A percentile compares a stretch with the other conserved stretches of the same genome.
These are phyloP conservation scores for Kondoa malvinella DNA, from an alignment of 768 basidiomycete species.

Conservation along the genomic window DNA sequence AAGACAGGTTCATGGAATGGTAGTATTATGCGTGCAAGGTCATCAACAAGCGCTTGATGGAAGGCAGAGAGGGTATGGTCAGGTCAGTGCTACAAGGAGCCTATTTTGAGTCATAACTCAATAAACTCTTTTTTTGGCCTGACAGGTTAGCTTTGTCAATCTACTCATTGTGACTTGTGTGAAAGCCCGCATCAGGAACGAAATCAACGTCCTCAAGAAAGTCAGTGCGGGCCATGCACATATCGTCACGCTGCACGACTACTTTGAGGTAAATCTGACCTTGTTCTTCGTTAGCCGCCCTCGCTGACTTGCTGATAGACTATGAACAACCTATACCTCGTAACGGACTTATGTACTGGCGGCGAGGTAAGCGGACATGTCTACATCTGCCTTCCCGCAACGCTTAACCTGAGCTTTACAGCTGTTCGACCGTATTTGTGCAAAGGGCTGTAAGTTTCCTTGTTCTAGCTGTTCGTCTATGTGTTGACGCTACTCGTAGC, in stretches of 20 bases:
- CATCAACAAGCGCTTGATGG: constrained; percentile 98
- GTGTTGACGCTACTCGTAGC: constrained; percentile 6
- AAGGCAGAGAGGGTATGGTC: constrained; percentile 94
- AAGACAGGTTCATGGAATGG: constrained; percentile 59
- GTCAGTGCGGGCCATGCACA: constrained; percentile 78
- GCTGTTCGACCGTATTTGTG: constrained; percentile 97
- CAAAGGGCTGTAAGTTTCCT: constrained; percentile 45
- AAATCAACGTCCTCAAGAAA: constrained; percentile 83
- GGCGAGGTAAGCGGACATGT: neutral
- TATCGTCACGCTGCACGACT: constrained; percentile 86
- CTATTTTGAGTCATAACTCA: neutral
- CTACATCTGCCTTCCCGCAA: neutral
- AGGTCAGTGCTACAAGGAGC: constrained; percentile 24
- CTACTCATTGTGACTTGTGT: neutral
- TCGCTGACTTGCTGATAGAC: neutral
- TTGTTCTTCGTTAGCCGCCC: neutral
- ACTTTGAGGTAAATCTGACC: constrained; percentile 73
- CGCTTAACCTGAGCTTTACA: constrained; percentile 30
- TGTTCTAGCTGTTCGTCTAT: neutral
- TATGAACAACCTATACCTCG: constrained; percentile 44
- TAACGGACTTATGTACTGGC: constrained; percentile 90
- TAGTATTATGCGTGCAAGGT: constrained; percentile 98
- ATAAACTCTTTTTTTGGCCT: neutral
- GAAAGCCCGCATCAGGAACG: constrained; percentile 63
- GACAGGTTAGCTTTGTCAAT: neutral